Base-by-base conservation (phyloP, 768 basidiomycete genomes). In the Boletus fagicola region DNA sequence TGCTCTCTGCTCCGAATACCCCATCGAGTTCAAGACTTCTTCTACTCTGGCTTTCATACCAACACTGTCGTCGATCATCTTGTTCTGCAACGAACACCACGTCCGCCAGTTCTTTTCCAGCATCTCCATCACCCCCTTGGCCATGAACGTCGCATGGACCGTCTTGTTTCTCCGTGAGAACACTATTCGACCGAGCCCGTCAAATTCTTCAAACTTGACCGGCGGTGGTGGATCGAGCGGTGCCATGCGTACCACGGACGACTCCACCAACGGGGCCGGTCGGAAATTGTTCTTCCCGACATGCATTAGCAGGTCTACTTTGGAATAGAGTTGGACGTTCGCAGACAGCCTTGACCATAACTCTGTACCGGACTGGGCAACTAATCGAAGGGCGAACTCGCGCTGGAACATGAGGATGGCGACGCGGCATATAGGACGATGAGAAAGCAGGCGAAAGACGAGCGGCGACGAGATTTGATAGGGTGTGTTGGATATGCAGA, bases 401-500 rank as follows among this genome's bases (percentile, higher is more conserved):
- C 94, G 89, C 76, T 99, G 97, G 78, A 99, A 99, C 97, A 99
- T 99, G 76, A 99, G 90, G 60, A 99, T 93, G 35, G 94, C 92
- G 56, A 90, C 85, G 26, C 96, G 92, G 71, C 91, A 93, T 44
- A 98, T 78, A 0, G 97, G 97, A 2, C 97, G 90, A 66, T 98
- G 94, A 3, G 97, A 98, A 49, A 98, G 86, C 35, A 99, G 84
- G 58, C 92, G 91, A 81, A 99, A 99, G 54, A 98, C 89, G 49
- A 99, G 87, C 6, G 95, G 92, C 0, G 97, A 98, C 2, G 97
- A 98, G 65, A 99, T 99, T 73, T 98, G 95, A 74, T 98, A 99
- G 1, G 97, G 97, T 1, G 97, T 99, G 70, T 99, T 99, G 65
- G 92, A 94, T 67, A 99, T 98, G 80, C 96, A 98, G 54, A 97